phyloP scores from a whole-genome alignment of 148 eudicot genomes.

The Dysphania ambrosioides region DNA sequence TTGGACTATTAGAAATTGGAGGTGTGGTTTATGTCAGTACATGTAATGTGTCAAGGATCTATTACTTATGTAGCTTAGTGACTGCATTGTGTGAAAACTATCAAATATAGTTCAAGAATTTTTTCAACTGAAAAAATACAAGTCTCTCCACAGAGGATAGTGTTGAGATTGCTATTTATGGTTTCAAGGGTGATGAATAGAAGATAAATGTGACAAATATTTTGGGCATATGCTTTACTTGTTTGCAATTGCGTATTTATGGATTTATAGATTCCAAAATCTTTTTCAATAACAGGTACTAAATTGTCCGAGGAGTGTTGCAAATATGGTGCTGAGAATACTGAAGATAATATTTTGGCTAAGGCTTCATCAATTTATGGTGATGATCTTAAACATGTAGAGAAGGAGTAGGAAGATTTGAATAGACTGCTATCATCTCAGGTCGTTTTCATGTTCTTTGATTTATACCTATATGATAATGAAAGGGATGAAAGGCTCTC shows the following conservation, averaged over 20 bases:
- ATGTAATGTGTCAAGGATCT: neutral
- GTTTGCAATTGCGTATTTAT: too few relatives aligned
- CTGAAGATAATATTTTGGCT: conserved; percentile 69
- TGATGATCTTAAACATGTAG: conserved; percentile 89
- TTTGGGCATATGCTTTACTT: neutral
- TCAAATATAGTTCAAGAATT: neutral
- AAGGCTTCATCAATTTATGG: conserved; percentile 92
- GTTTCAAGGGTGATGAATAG: neutral
- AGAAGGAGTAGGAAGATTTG: conserved; percentile 89
- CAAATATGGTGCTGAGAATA: conserved; percentile 87
- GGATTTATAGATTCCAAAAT: too few relatives aligned
- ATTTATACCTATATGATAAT: too few relatives aligned
- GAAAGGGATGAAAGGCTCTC: too few relatives aligned
- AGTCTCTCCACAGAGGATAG: neutral
- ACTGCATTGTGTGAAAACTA: neutral
- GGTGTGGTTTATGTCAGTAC: neutral
- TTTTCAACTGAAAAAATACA: neutral
- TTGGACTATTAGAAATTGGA: too few relatives aligned
- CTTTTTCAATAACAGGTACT: conserved; percentile 45
- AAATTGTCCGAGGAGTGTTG: conserved; percentile 95
- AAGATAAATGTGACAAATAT: neutral
- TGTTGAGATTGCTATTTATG: too few relatives aligned
- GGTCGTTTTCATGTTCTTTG: too few relatives aligned
- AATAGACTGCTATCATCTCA: conserved; percentile 59
- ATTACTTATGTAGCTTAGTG: neutral